These are phyloP conservation scores for Pseudozyma hubeiensis DNA, from an alignment of 1,284 basidiomycete species.

Conservation along the genomic window DNA sequence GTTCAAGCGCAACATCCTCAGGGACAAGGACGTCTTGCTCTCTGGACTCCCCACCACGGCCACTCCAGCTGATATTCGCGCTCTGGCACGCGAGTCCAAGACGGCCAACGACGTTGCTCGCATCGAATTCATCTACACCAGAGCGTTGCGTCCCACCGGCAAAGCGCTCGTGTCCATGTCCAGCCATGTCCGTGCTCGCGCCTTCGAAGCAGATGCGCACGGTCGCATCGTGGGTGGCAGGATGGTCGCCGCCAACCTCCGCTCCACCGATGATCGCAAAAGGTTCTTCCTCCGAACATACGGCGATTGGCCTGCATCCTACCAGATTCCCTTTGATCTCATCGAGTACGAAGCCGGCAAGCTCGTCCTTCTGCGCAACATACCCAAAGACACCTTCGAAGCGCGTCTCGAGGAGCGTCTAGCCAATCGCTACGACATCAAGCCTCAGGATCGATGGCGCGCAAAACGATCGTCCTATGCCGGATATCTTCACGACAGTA, in stretches of 20 bases:
- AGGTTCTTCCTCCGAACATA: constrained; percentile 8
- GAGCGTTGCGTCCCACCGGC: constrained; percentile 15
- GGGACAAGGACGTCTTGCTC: constrained; percentile 31
- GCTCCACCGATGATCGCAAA: neutral
- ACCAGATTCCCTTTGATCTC: constrained; percentile 37
- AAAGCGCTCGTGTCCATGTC: constrained; percentile 36
- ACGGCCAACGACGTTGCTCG: constrained; percentile 27
- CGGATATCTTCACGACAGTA: constrained; percentile 7
- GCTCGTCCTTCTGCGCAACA: constrained; percentile 47
- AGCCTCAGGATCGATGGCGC: constrained; percentile 36
- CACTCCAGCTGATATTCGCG: constrained; percentile 35
- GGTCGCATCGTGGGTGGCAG: constrained; percentile 31
- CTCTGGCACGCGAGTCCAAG: constrained; percentile 13
- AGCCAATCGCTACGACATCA: constrained; percentile 40
- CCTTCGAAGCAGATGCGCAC: constrained; percentile 18
- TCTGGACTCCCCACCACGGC: constrained; percentile 29
- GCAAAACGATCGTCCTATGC: constrained; percentile 21
- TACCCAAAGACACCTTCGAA: constrained; percentile 49
- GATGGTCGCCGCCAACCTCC: constrained; percentile 19
- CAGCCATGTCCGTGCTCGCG: constrained; percentile 7
- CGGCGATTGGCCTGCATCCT: constrained; percentile 13
- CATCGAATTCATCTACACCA: constrained; percentile 41
- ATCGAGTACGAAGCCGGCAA: constrained; percentile 47
- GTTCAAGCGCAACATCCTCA: neutral
- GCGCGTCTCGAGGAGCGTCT: constrained; percentile 52